Conservation (phyloP, 1,284 basidiomycete species). For the Golubevia sp. region DNA sequence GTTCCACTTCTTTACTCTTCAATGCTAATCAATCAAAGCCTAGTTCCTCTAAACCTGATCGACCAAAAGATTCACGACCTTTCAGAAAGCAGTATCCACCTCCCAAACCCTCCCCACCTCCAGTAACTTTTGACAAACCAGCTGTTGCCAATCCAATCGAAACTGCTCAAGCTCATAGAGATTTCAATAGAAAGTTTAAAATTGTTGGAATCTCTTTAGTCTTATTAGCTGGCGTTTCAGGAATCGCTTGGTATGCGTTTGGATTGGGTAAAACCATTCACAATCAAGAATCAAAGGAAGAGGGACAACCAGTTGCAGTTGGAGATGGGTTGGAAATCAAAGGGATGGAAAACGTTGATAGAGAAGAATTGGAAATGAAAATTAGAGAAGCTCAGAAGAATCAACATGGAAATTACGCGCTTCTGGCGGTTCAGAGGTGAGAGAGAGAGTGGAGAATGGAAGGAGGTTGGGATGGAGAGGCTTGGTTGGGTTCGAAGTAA, state of each 20-base stretch:
- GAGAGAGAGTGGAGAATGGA: background rate
- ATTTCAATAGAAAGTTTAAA: constrained; percentile 33
- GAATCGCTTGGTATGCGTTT: background rate
- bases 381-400: constrained; percentile 36
- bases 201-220: constrained; percentile 9
- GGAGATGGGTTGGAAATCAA: background rate
- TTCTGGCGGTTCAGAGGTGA: constrained; percentile 33
- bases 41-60: too few relatives aligned
- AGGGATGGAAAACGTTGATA: background rate
- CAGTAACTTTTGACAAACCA: constrained; percentile 51
- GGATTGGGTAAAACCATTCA: background rate
- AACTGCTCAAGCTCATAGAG: constrained; percentile 44
- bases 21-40: too few relatives aligned
- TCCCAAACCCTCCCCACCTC: constrained; percentile 29
- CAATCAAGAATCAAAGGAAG: background rate
- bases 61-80: constrained; percentile 3
- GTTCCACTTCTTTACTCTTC: too few relatives aligned
- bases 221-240: constrained; percentile 15
- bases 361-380: constrained; percentile 38
- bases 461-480: background rate
- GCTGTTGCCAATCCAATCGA: constrained; percentile 53
- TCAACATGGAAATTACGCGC: constrained; percentile 23
- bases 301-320: background rate
- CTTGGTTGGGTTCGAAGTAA: background rate
- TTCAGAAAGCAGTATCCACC: constrained; percentile 48